These are phyloP conservation scores for Puccinia triticina DNA, from an alignment of 1,284 basidiomycete species.

Conservation along the genomic window DNA sequence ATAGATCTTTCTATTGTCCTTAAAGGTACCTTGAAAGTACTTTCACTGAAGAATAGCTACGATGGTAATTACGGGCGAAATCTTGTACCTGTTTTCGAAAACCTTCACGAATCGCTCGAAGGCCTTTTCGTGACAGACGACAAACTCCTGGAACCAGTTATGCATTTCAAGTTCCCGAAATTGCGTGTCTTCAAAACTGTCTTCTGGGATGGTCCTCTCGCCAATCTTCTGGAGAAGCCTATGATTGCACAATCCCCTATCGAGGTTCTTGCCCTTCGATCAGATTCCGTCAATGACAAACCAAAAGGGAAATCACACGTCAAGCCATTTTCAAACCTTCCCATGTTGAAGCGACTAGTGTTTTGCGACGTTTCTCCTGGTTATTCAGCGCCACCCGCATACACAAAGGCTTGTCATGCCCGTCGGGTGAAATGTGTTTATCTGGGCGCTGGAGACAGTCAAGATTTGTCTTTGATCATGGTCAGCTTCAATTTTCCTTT, in stretches of 20 bases:
- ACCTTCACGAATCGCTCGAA: slow-evolving; percentile 24
- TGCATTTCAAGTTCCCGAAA: slow-evolving; percentile 28
- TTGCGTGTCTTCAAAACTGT: slow-evolving; percentile 29
- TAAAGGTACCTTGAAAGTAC: slow-evolving; percentile 27
- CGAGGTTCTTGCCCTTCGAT: slow-evolving; percentile 21
- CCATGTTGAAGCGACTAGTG: slow-evolving; percentile 22
- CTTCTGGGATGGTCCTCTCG: slow-evolving; percentile 14
- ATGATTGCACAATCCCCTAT: slow-evolving; percentile 20
- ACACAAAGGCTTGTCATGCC: slow-evolving; percentile 24
- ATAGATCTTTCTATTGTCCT: slow-evolving; percentile 26
- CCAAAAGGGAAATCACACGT: background rate
- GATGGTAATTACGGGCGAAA: background rate
- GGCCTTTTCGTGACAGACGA: slow-evolving; percentile 30
- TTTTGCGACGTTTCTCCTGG: slow-evolving; percentile 7
- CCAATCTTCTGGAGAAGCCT: background rate
- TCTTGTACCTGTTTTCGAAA: slow-evolving; percentile 39
- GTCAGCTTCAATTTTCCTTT: no score
- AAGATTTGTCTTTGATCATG: slow-evolving; percentile 28
- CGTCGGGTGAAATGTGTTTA: slow-evolving; percentile 15
- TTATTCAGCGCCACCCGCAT: slow-evolving; percentile 9
- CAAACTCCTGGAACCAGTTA: background rate
- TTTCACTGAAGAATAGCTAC: slow-evolving; percentile 19
- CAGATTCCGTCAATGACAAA: background rate
- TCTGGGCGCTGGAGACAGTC: background rate
- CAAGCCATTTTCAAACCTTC: slow-evolving; percentile 33